A percentile compares a stretch with the other conserved stretches of the same genome.
Evolutionary conservation across 2,329 filamentous ascomycete species (phyloP).

Genomic region (Dichotomopilus funicola): DNA sequence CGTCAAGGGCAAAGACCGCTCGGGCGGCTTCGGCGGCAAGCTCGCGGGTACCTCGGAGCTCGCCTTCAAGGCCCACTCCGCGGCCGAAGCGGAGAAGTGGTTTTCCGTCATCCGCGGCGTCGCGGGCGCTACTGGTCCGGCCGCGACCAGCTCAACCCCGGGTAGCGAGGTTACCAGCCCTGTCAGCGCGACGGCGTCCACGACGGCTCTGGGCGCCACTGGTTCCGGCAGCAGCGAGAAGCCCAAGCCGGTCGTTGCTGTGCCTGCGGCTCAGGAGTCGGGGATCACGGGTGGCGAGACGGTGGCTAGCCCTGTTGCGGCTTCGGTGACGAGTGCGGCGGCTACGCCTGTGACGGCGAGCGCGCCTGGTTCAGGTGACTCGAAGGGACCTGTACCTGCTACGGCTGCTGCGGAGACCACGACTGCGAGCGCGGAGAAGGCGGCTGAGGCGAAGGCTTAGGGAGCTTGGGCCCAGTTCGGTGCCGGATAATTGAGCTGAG

Average conservation of each 20-base stretch:
- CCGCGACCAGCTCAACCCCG: conserved; percentile 29
- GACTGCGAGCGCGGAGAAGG: neutral
- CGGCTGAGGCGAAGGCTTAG: neutral
- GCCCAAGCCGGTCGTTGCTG: conserved; percentile 16
- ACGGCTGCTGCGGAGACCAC: neutral
- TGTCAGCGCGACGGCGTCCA: conserved; percentile 17
- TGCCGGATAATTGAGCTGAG: neutral
- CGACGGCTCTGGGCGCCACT: conserved; percentile 11
- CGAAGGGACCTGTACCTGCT: neutral
- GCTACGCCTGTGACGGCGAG: neutral
- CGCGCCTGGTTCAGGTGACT: neutral
- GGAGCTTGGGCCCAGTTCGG: neutral
- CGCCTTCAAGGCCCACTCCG: conserved; percentile 78
- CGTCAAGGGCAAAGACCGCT: conserved; percentile 89
- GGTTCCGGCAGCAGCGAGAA: conserved; percentile 12
- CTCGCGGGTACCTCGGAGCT: conserved; percentile 75
- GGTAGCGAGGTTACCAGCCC: conserved; percentile 25
- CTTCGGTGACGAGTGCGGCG: neutral
- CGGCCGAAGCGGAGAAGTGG: conserved; percentile 79
- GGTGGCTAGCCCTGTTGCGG: conserved; percentile 14
- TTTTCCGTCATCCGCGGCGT: conserved; percentile 62
- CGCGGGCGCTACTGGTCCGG: conserved; percentile 45
- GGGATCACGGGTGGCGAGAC: conserved; percentile 14
- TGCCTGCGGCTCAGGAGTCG: conserved; percentile 34
- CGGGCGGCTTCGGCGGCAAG: conserved; percentile 72